Percentiles rank a stretch among this genome's conserved stretches.
Evolutionary conservation across 176 grass and related monocot species (phyloP).

Genomic region (Panicum miliaceum): DNA sequence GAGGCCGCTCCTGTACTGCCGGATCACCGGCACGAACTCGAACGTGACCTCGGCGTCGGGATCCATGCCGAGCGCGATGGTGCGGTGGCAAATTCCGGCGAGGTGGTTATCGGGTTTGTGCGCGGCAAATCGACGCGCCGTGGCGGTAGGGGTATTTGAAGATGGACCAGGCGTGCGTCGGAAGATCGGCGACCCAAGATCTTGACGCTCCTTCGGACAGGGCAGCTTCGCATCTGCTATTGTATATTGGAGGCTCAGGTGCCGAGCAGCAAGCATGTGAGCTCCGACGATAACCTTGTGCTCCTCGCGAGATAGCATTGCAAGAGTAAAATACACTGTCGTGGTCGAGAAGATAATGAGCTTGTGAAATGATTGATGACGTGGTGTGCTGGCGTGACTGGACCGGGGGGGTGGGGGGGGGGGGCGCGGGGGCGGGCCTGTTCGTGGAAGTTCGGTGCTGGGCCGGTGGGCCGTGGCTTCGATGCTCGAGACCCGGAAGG

Average conservation of each 20-base stretch:
- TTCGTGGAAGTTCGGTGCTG: no score
- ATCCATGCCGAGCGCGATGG: constrained; percentile 29
- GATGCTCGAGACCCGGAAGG: no score
- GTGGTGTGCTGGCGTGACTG: no score
- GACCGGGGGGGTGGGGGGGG: no score
- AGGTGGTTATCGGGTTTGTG: not conserved
- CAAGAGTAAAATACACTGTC: not conserved
- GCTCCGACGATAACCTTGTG: not conserved
- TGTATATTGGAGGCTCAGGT: not conserved
- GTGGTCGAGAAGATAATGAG: not conserved
- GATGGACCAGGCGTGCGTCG: not conserved
- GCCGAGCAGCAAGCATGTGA: not conserved
- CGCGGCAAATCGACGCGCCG: not conserved
- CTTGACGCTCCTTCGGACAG: no score
- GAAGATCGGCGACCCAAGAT: not conserved
- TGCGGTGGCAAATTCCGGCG: no score
- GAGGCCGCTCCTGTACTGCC: constrained; percentile 57
- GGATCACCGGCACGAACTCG: constrained; percentile 59
- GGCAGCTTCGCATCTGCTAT: no score
- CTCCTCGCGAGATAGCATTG: not conserved
- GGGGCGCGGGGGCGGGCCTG: no score
- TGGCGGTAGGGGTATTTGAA: not conserved
- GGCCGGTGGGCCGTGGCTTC: no score
- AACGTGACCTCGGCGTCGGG: constrained; percentile 58
- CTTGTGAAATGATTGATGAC: no score